Evolutionary conservation across 1,139 yeast genomes (phyloP), one percentile per base, ranked within the genome.

Genomic region (Kurtzmaniella quercitrusa): DNA sequence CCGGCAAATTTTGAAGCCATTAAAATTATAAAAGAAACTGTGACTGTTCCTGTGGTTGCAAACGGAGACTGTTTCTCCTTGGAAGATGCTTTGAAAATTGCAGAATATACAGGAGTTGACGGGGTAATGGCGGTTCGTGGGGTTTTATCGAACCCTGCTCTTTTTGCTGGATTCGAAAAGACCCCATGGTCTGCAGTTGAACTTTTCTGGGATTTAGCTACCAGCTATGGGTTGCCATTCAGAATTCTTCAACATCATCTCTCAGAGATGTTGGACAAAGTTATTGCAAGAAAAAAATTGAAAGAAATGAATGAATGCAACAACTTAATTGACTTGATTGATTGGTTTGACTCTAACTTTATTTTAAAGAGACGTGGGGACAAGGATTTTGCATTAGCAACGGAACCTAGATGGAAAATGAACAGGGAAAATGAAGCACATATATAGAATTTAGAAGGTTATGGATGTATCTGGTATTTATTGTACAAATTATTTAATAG

Each of bases 121-220:
- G 98, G 98, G 5, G 86, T 93, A 5, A 93, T 93, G 98, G 86
- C 98, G 1, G 98, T 88, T 1, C 69, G 98, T 50, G 98, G 98
- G 0, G 70, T 88, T 2, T 68, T 93, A 42, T 70, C 78, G 26
- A 93, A 93, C 56, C 98, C 98, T 0, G 96, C 93, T 0, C 57
- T 93, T 48, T 93, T 93, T 63, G 76, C 86, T 3, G 96, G 95
- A 0, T 76, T 63, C 56, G 65, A 68, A 0, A 69, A 66, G 41
- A 84, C 96, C 3, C 97, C 98, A 1, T 93, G 98, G 98, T 76
- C 82, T 6, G 93, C 95, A 5, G 68, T 93, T 6, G 98, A 94
- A 60, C 68, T 73, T 47, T 87, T 91, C 60, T 79, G 89, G 85
- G 84, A 87, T 56, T 78, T 82, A 50, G 80, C 88, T 9, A 76